Conservation (phyloP, 2,329 filamentous ascomycete species). For the Beauveria caledonica region DNA sequence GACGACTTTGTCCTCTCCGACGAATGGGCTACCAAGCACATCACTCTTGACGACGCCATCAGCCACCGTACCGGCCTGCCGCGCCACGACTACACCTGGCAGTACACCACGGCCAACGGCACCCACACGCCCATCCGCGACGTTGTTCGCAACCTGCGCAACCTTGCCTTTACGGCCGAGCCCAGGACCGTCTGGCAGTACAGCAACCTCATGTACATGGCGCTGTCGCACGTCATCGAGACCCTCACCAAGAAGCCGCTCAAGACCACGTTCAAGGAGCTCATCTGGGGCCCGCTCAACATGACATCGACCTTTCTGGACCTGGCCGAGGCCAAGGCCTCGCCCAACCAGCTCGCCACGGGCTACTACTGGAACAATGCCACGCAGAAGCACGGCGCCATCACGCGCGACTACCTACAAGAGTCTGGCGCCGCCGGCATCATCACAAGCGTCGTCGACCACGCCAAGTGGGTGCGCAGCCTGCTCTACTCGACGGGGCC, state of each 20-base stretch:
- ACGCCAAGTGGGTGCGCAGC: constrained; percentile 1
- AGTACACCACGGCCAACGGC: constrained; percentile 18
- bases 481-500: not conserved
- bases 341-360: not conserved
- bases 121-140: constrained; percentile 12
- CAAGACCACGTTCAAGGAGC: constrained; percentile 26
- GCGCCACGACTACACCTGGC: constrained; percentile 26
- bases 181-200: constrained; percentile 34
- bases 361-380: not conserved
- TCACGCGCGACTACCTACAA: not conserved
- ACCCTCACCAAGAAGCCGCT: constrained; percentile 24
- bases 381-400: not conserved
- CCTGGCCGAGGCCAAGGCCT: constrained; percentile 10
- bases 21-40: constrained; percentile 29
- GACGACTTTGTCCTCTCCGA: constrained; percentile 38
- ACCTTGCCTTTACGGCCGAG: constrained; percentile 32
- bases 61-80: constrained; percentile 41
- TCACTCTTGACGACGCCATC: constrained; percentile 42
- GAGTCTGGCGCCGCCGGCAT: not conserved
- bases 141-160: constrained; percentile 29
- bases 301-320: constrained; percentile 31
- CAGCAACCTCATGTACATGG: constrained; percentile 37
- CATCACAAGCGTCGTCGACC: constrained; percentile 3
- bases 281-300: constrained; percentile 31
- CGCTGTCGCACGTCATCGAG: constrained; percentile 32